Conservation (phyloP, 441 rosid genomes). For the Gossypium armourianum region DNA sequence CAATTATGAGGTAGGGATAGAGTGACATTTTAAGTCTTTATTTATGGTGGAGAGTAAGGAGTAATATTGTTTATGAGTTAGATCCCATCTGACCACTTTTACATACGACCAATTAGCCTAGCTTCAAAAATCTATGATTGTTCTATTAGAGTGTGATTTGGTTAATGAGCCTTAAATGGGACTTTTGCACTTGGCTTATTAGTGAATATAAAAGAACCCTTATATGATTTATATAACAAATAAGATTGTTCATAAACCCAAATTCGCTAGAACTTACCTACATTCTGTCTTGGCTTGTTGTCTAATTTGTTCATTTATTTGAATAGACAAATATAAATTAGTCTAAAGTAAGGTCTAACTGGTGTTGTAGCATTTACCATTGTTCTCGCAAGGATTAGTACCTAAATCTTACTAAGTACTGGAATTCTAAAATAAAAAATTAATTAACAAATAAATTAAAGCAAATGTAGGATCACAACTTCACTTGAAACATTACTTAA, state of each 20-base stretch:
- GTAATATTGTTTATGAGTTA: not conserved
- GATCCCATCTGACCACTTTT: not conserved
- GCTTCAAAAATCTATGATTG: not conserved
- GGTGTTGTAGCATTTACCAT: not conserved
- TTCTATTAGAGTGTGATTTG: not conserved
- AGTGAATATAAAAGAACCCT: not conserved
- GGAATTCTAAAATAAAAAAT: not conserved
- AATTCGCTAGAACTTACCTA: not conserved
- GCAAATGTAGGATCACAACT: not conserved
- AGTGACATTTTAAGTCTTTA: not conserved
- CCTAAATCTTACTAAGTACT: not conserved
- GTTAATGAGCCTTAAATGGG: not conserved
- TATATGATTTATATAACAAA: not conserved
- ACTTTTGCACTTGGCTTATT: not conserved
- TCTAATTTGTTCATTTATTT: not conserved
- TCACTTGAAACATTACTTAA: not conserved
- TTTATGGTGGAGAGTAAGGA: not conserved
- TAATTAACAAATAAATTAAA: not conserved
- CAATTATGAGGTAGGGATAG: slow-evolving; percentile 1
- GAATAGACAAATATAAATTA: not conserved
- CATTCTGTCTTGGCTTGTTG: not conserved
- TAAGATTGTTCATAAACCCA: not conserved
- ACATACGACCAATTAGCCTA: not conserved
- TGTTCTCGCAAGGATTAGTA: not conserved
- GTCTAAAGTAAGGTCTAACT: not conserved